Evolutionary conservation across 768 basidiomycete genomes (phyloP).

Genomic region (Boletus tylopilopsis): DNA sequence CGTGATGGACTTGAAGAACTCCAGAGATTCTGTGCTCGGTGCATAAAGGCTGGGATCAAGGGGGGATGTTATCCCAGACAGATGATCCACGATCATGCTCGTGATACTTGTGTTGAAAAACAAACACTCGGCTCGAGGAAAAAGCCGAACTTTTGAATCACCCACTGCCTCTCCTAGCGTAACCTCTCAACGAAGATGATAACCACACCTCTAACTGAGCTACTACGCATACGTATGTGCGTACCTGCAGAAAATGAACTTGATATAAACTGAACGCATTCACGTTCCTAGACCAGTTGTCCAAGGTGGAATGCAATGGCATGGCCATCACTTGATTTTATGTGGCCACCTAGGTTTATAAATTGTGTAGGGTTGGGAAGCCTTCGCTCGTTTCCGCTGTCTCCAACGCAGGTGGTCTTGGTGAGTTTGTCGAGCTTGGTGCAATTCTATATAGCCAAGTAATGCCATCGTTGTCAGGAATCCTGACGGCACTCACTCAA

Average conservation of each 20-base stretch:
- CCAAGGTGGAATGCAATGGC: slow-evolving; percentile 94
- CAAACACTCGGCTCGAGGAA: no score
- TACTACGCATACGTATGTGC: slow-evolving; percentile 65
- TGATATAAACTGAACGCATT: background rate
- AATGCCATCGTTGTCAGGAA: slow-evolving; percentile 40
- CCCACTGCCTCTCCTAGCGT: no score
- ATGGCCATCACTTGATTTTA: slow-evolving; percentile 2
- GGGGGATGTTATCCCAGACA: background rate
- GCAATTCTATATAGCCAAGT: background rate
- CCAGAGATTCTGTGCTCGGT: slow-evolving; percentile 6
- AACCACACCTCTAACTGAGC: slow-evolving; percentile 55
- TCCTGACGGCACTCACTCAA: slow-evolving; percentile 86
- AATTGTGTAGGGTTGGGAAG: slow-evolving; percentile 67
- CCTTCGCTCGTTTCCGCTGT: slow-evolving; percentile 74
- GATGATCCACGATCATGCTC: no score
- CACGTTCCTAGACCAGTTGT: slow-evolving; percentile 57
- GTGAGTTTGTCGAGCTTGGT: slow-evolving; percentile 32
- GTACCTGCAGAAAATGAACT: slow-evolving; percentile 21
- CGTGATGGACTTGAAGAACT: slow-evolving; percentile 29
- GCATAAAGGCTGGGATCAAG: slow-evolving; percentile 18
- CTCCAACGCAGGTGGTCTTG: slow-evolving; percentile 79
- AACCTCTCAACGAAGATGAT: slow-evolving; percentile 32
- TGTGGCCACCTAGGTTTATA: background rate
- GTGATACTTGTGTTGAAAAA: no score
- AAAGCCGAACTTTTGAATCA: no score